Evolutionary conservation across 164 flowering plant genomes (phyloP), one percentile per base, ranked within the genome.

Genomic region (Macadamia integrifolia): DNA sequence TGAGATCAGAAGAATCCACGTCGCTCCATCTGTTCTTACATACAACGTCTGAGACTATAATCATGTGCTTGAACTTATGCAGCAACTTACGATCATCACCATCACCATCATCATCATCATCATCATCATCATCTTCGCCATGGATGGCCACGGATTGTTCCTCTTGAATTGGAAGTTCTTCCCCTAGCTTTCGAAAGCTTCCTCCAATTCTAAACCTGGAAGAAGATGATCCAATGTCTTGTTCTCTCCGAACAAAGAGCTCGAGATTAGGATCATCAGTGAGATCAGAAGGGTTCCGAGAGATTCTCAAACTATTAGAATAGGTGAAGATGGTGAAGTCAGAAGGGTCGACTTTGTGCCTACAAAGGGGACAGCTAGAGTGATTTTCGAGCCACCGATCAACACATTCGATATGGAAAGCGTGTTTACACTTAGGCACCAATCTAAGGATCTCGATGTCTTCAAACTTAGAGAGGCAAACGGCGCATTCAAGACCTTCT

Each of bases 381-480:
- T 93, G 98, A 40, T 77, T 85, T 67, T 89, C 96, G 9, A 93
- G 93, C 98, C 98, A 93, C 60, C 75, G 80, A 68, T 91, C 98
- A 18, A 93, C 80, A 68, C 98, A 93, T 28, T 58, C 74, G 35
- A 88, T 80, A 66, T 93, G 98, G 65, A 93, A 93, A 14, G 96
- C 97, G 66, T 93, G 98, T 43, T 81, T 86, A 73, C 97, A 93
- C 64, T 84, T 85, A 0, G 98, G 98, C 17, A 93, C 74, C 42
- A 93, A 66, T 59, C 98, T 52, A 1, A 91, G 84, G 35, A 90
- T 66, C 66, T 93, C 98, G 7, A 71, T 63, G 3, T 86, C 94
- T 75, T 90, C 93, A 44, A 91, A 91, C 65, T 79, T 85, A 0
- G 97, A 85, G 9, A 93, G 69, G 64, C 98, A 93, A 11, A 93